phyloP scores from a whole-genome alignment of 1,284 basidiomycete genomes.

The Waitea zeae region DNA sequence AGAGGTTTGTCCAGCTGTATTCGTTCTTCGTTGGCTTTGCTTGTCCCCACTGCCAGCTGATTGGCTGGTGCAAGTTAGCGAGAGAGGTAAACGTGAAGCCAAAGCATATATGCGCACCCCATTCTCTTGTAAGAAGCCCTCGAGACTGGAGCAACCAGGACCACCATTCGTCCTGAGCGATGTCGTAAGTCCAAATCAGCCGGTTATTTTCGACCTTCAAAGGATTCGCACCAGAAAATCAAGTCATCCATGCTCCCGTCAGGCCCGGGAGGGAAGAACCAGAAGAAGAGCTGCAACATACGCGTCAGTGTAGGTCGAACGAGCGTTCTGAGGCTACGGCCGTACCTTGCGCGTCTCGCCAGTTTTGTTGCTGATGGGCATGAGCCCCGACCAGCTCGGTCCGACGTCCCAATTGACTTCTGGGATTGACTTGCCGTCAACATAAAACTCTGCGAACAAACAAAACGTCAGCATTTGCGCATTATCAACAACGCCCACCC shows the following conservation, averaged over 20 bases:
- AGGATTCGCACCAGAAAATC: slow-evolving; percentile 37
- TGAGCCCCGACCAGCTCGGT: slow-evolving; percentile 55
- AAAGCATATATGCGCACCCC: slow-evolving; percentile 29
- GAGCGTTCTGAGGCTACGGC: slow-evolving; percentile 21
- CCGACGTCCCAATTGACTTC: slow-evolving; percentile 58
- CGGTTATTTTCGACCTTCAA: not conserved
- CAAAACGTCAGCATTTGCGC: slow-evolving; percentile 9
- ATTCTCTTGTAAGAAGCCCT: slow-evolving; percentile 70
- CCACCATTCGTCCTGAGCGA: too few species aligned
- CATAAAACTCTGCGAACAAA: slow-evolving; percentile 63
- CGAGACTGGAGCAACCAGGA: slow-evolving; percentile 53
- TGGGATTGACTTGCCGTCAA: slow-evolving; percentile 49
- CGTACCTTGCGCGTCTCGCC: slow-evolving; percentile 56
- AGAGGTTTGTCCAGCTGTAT: slow-evolving; percentile 69
- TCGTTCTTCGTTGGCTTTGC: slow-evolving; percentile 50
- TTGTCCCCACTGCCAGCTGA: slow-evolving; percentile 50
- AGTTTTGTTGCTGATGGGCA: slow-evolving; percentile 43
- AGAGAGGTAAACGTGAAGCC: not conserved
- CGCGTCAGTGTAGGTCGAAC: slow-evolving; percentile 12
- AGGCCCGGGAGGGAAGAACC: slow-evolving; percentile 72
- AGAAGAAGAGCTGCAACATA: slow-evolving; percentile 81
- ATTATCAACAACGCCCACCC: not conserved
- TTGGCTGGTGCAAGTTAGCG: slow-evolving; percentile 24
- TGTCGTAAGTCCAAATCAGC: slow-evolving; percentile 15
- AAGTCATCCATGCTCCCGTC: slow-evolving; percentile 53